Evolutionary conservation across 305 asterid genomes (phyloP).

Genomic region (Nicotiana rustica): DNA sequence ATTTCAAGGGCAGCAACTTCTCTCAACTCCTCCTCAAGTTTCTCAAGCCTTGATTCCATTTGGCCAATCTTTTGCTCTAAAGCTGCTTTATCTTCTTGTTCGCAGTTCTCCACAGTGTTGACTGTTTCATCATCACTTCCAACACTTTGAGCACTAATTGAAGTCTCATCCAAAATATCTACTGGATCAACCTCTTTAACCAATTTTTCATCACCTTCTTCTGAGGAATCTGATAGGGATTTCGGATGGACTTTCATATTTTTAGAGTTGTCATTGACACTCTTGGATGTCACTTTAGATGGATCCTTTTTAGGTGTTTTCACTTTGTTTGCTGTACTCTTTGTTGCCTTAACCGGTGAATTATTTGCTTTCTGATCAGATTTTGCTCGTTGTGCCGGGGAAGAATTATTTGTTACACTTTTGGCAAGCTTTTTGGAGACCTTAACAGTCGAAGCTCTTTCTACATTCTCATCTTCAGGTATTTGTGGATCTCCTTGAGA

Average conservation of each 20-base stretch:
- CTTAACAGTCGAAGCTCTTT: slow-evolving; percentile 43
- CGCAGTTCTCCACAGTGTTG: slow-evolving; percentile 48
- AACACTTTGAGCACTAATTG: slow-evolving; percentile 48
- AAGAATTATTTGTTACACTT: slow-evolving; percentile 44
- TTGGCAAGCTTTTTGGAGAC: slow-evolving; percentile 42
- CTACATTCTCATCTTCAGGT: slow-evolving; percentile 67
- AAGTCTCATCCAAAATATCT: slow-evolving; percentile 57
- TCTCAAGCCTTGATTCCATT: slow-evolving; percentile 82
- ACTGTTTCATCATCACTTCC: slow-evolving; percentile 62
- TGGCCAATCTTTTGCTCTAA: slow-evolving; percentile 65
- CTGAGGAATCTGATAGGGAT: slow-evolving; percentile 61
- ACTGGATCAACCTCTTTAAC: slow-evolving; percentile 54
- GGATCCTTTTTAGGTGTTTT: slow-evolving; percentile 48
- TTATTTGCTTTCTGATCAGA: slow-evolving; percentile 49
- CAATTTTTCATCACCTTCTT: slow-evolving; percentile 52
- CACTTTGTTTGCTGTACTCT: slow-evolving; percentile 50
- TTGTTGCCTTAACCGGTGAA: slow-evolving; percentile 45
- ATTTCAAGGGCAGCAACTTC: slow-evolving; percentile 97
- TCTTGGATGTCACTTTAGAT: slow-evolving; percentile 46
- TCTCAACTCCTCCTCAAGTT: slow-evolving; percentile 84
- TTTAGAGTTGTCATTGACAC: slow-evolving; percentile 53
- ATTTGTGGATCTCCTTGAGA: slow-evolving; percentile 68
- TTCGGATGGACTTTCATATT: slow-evolving; percentile 74
- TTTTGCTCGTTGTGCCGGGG: slow-evolving; percentile 50
- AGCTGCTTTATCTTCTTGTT: slow-evolving; percentile 49